Evolutionary conservation across 2,329 filamentous ascomycete species (phyloP), one percentile per base, ranked within the genome.

Genomic region (Colletotrichum sp.): DNA sequence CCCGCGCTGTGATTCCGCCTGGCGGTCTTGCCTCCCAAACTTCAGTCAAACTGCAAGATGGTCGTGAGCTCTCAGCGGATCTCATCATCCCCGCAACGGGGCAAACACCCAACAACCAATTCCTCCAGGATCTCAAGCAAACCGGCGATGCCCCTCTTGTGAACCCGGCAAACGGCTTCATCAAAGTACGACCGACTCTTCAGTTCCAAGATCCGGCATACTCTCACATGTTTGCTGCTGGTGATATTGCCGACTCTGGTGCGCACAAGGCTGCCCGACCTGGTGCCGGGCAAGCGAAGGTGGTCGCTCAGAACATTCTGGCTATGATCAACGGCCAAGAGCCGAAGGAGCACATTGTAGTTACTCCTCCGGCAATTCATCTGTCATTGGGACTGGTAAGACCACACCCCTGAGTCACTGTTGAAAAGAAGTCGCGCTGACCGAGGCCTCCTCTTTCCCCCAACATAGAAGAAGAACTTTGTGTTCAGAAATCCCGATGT

Each of bases 191-290:
- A 19, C 81, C 84, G 3, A 89, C 86, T 1, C 81, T 91, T 11
- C 89, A 90, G 71, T 78, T 91, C 70, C 57, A 78, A 2, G 67
- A 59, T 5, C 44, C 4, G 4, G 70, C 49, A 19, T 66, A 64
- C 81, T 83, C 63, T 77, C 81, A 2, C 44, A 84, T 91, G 16
- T 91, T 89, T 78, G 89, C 89, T 1, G 80, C 88, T 1, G 90
- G 90, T 8, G 90, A 91, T 78, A 87, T 91, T 27, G 86, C 89
- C 15, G 86, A 87, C 13, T 85, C 85, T n/a, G 82, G 83, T 2
- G 81, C 81, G 0, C 81, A 82, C 13, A 85, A 83, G 32, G 88
- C 88, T 79, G 89, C 85, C 3, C 83, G 88, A 44, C 85, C 88
- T 2, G 88, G 84, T 1, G 79, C 82, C 19, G 78, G 85, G 16